phyloP scores from a whole-genome alignment of 179 eudicot genomes.

The Spinacia oleracea region DNA sequence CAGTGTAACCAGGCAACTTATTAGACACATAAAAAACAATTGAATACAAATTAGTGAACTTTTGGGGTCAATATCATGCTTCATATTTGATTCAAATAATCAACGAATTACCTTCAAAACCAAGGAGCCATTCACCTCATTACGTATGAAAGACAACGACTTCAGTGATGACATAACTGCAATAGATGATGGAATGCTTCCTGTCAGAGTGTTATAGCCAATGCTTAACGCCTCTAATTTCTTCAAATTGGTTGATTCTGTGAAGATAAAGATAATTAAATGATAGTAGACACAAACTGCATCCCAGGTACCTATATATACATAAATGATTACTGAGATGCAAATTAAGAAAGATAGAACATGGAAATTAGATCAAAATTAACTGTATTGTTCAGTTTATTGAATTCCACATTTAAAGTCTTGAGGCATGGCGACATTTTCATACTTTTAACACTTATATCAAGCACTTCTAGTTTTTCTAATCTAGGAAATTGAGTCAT shows the following conservation, averaged over 20 bases:
- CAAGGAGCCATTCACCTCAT: conserved; percentile 1
- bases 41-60: background rate
- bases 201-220: conserved; percentile 1
- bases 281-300: background rate
- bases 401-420: background rate
- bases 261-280: background rate
- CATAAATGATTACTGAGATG: background rate
- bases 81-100: background rate
- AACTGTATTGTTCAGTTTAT: background rate
- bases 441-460: background rate
- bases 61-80: background rate
- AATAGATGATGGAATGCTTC: conserved; percentile 1
- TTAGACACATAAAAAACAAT: background rate
- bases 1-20: too few species aligned
- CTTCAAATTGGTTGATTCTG: conserved; percentile 15
- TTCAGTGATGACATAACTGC: background rate
- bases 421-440: background rate
- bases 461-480: conserved; percentile 18
- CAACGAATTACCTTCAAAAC: background rate
- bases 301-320: background rate
- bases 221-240: conserved; percentile 4
- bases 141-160: background rate
- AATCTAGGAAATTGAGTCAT: conserved; percentile 12
- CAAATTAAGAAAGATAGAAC: background rate
- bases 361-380: conserved; percentile 5